Base-by-base conservation (phyloP, 1,284 basidiomycete genomes). In the Trichosporon sp. region DNA sequence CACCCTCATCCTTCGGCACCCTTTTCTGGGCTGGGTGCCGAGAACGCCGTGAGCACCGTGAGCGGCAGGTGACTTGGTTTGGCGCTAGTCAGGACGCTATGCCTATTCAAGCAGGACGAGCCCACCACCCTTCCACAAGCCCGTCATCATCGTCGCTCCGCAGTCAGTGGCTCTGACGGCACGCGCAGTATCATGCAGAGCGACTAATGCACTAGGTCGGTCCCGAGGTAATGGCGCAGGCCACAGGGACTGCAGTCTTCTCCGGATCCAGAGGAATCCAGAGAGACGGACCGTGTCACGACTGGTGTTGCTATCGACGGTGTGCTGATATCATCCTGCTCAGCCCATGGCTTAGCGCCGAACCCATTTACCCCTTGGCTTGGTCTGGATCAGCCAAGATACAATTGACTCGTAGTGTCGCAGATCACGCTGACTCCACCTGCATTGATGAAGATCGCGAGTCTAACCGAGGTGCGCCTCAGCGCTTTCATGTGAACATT, bases 371-470 rank as follows among this genome's bases (percentile, higher is more conserved):
- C 51, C 19, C 51, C n/a, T 16, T 54, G 19, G 51, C 19, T 10
- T 26, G 19, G 51, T 54, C 51, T 54, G 21, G 51, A 54, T 54
- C 51, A 40, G 51, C 51, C 51, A 54, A 54, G 51, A 54, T 21
- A 21, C 51, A 54, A 54, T 54, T 26, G 51, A 54, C 51, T 21
- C 11, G 51, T 10, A 54, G 10, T 40, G 38, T 40, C 38, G 38
- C 38, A 40, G 51, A 54, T 54, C 51, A 54, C 51, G 51, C 14
- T 19, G 51, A 21, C 51, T 3, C 11, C 16, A 54, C 19, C 46
- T 40, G 10, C 46, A 8, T 54, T 54, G 51, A 21, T 54, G 51
- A 21, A 54, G 51, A 54, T 54, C 51, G 51, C 19, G 51, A 54
- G 4, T 16, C 51, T 54, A 54, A 54, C 51, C n/a, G 51, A 54